Evolutionary conservation across 1,284 basidiomycete genomes (phyloP).

Genomic region (Pseudozyma flocculosa): DNA sequence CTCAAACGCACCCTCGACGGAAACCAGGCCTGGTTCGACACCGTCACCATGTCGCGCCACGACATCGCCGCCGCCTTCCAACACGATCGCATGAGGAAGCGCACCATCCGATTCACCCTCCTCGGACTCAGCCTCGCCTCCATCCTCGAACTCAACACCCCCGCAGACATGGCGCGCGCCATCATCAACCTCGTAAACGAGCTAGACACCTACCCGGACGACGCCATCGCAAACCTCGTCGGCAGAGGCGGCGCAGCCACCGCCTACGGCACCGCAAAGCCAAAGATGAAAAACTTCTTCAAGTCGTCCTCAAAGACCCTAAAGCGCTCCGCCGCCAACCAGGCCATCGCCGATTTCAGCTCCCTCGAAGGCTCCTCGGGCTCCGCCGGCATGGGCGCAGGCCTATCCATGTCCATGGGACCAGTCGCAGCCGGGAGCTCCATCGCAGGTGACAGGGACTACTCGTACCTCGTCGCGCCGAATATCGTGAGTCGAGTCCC

Average conservation of each 20-base stretch:
- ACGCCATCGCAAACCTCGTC: slow-evolving; percentile 16
- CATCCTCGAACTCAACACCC: slow-evolving; percentile 28
- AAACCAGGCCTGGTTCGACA: slow-evolving; percentile 30
- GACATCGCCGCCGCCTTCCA: slow-evolving; percentile 32
- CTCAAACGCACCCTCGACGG: slow-evolving; percentile 32
- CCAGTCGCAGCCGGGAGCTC: neutral
- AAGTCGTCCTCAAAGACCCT: slow-evolving; percentile 24
- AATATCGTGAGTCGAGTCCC: slow-evolving; percentile 61
- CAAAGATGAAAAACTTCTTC: slow-evolving; percentile 39
- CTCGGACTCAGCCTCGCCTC: slow-evolving; percentile 37
- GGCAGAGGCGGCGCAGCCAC: neutral
- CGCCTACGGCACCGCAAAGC: slow-evolving; percentile 15
- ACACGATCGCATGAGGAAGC: slow-evolving; percentile 34
- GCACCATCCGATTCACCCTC: slow-evolving; percentile 27
- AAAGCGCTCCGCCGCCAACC: slow-evolving; percentile 21
- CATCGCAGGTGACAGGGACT: slow-evolving; percentile 60
- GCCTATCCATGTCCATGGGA: neutral
- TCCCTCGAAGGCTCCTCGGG: slow-evolving; percentile 13
- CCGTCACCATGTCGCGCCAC: slow-evolving; percentile 13
- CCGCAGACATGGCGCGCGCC: slow-evolving; percentile 27
- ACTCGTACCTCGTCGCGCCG: slow-evolving; percentile 72
- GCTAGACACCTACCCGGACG: slow-evolving; percentile 32
- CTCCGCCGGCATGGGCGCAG: slow-evolving; percentile 4
- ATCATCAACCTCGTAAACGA: slow-evolving; percentile 36
- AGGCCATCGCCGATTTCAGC: slow-evolving; percentile 30